Conservation (phyloP, 2,329 filamentous ascomycete species). For the Neonectria sp. region DNA sequence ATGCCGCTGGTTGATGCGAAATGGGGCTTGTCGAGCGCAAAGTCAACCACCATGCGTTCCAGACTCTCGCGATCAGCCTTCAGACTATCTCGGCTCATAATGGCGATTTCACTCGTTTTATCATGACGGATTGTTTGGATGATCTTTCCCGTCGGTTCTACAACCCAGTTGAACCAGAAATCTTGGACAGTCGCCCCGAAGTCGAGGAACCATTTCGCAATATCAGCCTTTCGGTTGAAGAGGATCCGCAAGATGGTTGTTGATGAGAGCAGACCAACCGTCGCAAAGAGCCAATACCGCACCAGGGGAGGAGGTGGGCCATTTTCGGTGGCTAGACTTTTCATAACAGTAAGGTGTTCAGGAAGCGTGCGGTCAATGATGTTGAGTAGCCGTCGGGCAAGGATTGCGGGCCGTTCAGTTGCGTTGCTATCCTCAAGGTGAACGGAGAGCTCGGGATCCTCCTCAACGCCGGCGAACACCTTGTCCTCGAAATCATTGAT, state of each 20-base stretch:
- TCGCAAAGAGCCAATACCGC: slow-evolving; percentile 90
- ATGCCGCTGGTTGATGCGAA: slow-evolving; percentile 63
- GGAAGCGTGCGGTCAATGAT: slow-evolving; percentile 81
- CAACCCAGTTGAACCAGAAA: slow-evolving; percentile 97
- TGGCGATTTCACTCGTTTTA: slow-evolving; percentile 91
- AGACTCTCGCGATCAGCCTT: slow-evolving; percentile 91
- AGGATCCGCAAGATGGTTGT: slow-evolving; percentile 88
- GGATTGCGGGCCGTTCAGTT: slow-evolving; percentile 67
- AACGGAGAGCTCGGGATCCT: slow-evolving; percentile 71
- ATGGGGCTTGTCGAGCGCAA: slow-evolving; percentile 86
- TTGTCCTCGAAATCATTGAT: slow-evolving; percentile 76
- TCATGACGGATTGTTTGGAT: slow-evolving; percentile 95
- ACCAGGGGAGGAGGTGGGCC: slow-evolving; percentile 83
- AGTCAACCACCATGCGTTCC: slow-evolving; percentile 98
- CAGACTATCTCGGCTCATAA: slow-evolving; percentile 95
- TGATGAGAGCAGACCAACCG: slow-evolving; percentile 82
- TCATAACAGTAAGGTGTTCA: slow-evolving; percentile 72
- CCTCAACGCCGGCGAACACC: slow-evolving; percentile 74
- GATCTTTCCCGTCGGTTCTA: slow-evolving; percentile 87
- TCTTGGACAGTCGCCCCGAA: slow-evolving; percentile 85
- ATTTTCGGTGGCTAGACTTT: slow-evolving; percentile 71
- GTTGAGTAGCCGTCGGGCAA: slow-evolving; percentile 77
- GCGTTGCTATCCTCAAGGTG: slow-evolving; percentile 63
- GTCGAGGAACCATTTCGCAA: slow-evolving; percentile 84
- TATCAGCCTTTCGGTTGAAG: slow-evolving; percentile 80